Base-by-base conservation (phyloP, 176 grass and related monocot genomes). In the Alopecurus myosuroides region DNA sequence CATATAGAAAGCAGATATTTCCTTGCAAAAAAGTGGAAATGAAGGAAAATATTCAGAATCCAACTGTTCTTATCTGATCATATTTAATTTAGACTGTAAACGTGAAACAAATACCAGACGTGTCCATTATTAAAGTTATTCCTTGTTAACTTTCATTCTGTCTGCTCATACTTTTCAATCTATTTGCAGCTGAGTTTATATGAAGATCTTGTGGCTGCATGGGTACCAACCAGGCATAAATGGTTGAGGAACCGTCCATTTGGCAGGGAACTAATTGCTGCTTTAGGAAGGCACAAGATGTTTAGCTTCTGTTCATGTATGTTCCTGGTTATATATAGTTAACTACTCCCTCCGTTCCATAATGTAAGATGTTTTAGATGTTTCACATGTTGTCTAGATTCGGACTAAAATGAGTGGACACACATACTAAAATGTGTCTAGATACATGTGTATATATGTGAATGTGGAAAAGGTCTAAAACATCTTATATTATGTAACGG, bases 261-360 rank as follows among this genome's bases (percentile, higher is more conserved):
- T 57, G 96, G 96, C 68, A 82, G 78, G 53, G 78, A 98, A 82
- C 84, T 98, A 26, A 76, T 95, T 78, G 85, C 58, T 88, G 82
- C 91, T 40, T 89, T 98, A 78, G 89, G 96, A 82, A 84, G 65
- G 15, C 91, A 92, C 44, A 95, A 85, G 74, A 88, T 98, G 88
- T 98, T 95, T 85, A 98, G 91, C 79, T 95, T 92, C 81, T 98
- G 96, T 88, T 91, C 93, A 82, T 88, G 96, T 98, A 95, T 80
- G 87, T 76, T 23, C 53, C 65, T 77, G n/a, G 73, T 76, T 11
- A 77, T 77, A 51, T 10, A 48, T 19, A 18, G 14, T 73, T 46
- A 72, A 7, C 15, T 56, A n/a, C n/a, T n/a, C n/a, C n/a, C n/a
- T n/a, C n/a, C n/a, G n/a, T n/a, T n/a, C n/a, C n/a, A n/a, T n/a